Conservation (phyloP, 805 yeast species). For the Ogataea nitratoaversa region DNA sequence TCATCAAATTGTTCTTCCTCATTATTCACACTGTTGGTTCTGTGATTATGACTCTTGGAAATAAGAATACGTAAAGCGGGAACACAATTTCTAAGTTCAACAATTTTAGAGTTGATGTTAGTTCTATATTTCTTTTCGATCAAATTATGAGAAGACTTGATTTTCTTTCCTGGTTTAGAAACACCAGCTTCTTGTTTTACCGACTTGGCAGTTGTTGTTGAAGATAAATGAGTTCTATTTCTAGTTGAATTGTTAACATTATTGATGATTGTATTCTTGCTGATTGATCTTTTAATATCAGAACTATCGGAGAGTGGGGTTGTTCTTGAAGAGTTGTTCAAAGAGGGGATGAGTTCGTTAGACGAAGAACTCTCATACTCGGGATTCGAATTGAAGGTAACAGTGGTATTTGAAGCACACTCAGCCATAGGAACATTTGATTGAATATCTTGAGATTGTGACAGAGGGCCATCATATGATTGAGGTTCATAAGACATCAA, state of each 20-base stretch:
- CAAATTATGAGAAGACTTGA: constrained; percentile 71
- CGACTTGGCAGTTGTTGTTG: too few species aligned
- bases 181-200: constrained; percentile 7
- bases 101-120: constrained; percentile 70
- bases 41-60: constrained; percentile 35
- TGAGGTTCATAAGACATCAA: neutral
- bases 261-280: neutral
- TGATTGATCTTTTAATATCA: too few species aligned
- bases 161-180: constrained; percentile 33
- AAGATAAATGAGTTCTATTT: too few species aligned
- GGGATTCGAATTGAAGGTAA: constrained; percentile 19
- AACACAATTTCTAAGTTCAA: constrained; percentile 71
- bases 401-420: constrained; percentile 27
- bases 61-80: constrained; percentile 59
- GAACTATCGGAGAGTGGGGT: constrained; percentile 11
- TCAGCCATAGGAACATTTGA: constrained; percentile 26
- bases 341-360: constrained; percentile 6
- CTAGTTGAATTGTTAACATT: constrained; percentile 1
- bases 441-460: too few species aligned
- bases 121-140: constrained; percentile 81
- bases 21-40: constrained; percentile 25
- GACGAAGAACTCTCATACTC: neutral
- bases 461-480: too few species aligned
- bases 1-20: constrained; percentile 43
- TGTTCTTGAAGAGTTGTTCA: constrained; percentile 13